Evolutionary conservation across 192 early-diverging fungal genomes (phyloP), one percentile per base, ranked within the genome.

Genomic region (Rhizophagus clarus): DNA sequence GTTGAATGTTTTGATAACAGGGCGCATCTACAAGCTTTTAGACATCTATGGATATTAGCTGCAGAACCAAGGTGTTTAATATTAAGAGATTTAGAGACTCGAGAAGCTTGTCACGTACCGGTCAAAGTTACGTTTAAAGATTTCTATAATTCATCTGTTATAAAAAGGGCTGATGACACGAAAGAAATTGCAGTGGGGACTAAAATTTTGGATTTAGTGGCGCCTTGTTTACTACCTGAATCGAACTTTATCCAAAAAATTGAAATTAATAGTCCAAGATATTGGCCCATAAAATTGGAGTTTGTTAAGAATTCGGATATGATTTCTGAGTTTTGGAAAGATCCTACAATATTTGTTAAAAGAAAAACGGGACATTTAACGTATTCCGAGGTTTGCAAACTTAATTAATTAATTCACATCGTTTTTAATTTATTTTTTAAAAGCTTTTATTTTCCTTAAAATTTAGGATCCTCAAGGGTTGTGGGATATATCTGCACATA

Each of bases 11-110:
- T 79, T 12, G 92, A 94, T 81, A 93, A 95, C 71, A 82, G 85
- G 15, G 83, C 83, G 2, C 93, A 95, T 79, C 61, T 94, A n/a
- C 94, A 96, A 83, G 90, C 89, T 5, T 87, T 95, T 66, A 84
- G 95, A 37, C 93, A 96, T 82, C 75, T 96, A 49, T 96, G 95
- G 95, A 90, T 89, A 12, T 77, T 96, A 34, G 94, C 94, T 9
- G 85, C 91, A 2, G 93, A 94, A 31, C 81, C 80, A 12, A 82
- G 94, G 61, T 93, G 91, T 79, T 82, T 96, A 15, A 86, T 94
- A 51, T 85, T 92, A 1, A 80, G 91, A n/a, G 92, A 96, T 72
- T 88, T 88, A 15, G 85, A 86, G 17, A 91, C 85, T 1, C 77
- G 87, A 3, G 77, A 83, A 28, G 84, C 85, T 5, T 91, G 88